Percentiles rank a stretch among this genome's conserved stretches.
Evolutionary conservation across 371 early-diverging fungal species (phyloP).

Genomic region (Mucor sp.): DNA sequence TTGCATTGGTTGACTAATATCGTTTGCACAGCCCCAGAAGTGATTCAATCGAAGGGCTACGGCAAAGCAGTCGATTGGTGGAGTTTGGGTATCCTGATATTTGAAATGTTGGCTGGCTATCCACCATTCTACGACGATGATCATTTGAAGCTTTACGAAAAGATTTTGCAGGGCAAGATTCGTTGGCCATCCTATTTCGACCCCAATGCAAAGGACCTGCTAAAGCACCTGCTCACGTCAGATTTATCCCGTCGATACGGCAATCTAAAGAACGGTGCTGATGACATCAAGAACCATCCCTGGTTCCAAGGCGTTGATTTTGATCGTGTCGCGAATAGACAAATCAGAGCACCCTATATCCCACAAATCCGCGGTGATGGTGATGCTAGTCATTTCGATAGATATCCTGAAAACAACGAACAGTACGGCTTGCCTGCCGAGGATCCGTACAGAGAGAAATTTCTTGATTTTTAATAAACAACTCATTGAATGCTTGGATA

Average conservation of each 20-base stretch:
- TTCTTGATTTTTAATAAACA: slow-evolving; percentile 34
- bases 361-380: slow-evolving; percentile 86
- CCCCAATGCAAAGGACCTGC: slow-evolving; percentile 85
- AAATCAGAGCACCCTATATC: slow-evolving; percentile 89
- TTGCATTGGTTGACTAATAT: background rate
- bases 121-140: slow-evolving; percentile 98
- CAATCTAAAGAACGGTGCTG: slow-evolving; percentile 86
- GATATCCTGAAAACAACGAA: slow-evolving; percentile 80
- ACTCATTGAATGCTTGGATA: background rate
- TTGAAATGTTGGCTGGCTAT: slow-evolving; percentile 90
- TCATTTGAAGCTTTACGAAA: slow-evolving; percentile 92
- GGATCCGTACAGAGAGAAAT: slow-evolving; percentile 42
- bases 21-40: slow-evolving; percentile 83
- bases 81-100: slow-evolving; percentile 97
- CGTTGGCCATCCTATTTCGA: slow-evolving; percentile 93
- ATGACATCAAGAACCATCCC: slow-evolving; percentile 91
- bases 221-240: slow-evolving; percentile 84
- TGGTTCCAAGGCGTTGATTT: slow-evolving; percentile 97
- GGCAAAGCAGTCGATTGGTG: slow-evolving; percentile 98
- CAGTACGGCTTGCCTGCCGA: slow-evolving; percentile 43
- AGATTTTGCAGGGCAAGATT: slow-evolving; percentile 87
- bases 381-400: slow-evolving; percentile 95
- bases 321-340: slow-evolving; percentile 70
- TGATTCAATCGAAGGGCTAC: slow-evolving; percentile 96
- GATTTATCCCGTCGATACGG: slow-evolving; percentile 93